Evolutionary conservation across 225 moss, liverwort and hornwort genomes (phyloP), one percentile per base, ranked within the genome.

Genomic region (Climacium dendroides): DNA sequence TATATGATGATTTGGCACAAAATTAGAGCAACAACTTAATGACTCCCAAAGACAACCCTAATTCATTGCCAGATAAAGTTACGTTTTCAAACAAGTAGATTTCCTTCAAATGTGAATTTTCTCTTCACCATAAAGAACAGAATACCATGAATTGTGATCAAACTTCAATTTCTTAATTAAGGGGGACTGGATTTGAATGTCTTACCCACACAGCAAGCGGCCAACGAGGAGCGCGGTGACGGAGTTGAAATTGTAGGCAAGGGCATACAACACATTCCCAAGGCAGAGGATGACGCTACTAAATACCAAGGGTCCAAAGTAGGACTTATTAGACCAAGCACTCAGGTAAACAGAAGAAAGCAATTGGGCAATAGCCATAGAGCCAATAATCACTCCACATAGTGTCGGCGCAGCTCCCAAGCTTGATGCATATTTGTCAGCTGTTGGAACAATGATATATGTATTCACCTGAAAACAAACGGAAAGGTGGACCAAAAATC

Each of bases 161-260:
- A 76, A 54, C 29, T 65, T 83, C 54, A 54, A 29, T 37, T 81
- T 32, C 75, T 66, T 37, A 66, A 60, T 67, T 6, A 19, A 85
- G 15, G 15, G 13, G n/a, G 32, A 8, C 17, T 47, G 63, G 54
- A 66, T 45, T 28, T 45, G 62, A 84, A 52, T 41, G 35, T 39
- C 92, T 63, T 92, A 98, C 98, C 97, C 98, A 88, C 98, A 98
- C 45, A 98, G 95, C 89, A 98, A 93, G 41, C 98, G 96, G 80
- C 98, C 98, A 54, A 96, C 28, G 89, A 98, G 91, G 70, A 98
- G 93, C 19, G 97, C 78, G 57, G 92, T 88, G 9, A 98, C 83
- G 30, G 97, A 98, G 66, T 95, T 94, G 81, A 90, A 95, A 82
- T 93, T 95, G 90, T 93, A 93, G 29, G 98, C 97, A 22, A 98